Evolutionary conservation across 768 basidiomycete species (phyloP).

Genomic region (Mycena crocata): DNA sequence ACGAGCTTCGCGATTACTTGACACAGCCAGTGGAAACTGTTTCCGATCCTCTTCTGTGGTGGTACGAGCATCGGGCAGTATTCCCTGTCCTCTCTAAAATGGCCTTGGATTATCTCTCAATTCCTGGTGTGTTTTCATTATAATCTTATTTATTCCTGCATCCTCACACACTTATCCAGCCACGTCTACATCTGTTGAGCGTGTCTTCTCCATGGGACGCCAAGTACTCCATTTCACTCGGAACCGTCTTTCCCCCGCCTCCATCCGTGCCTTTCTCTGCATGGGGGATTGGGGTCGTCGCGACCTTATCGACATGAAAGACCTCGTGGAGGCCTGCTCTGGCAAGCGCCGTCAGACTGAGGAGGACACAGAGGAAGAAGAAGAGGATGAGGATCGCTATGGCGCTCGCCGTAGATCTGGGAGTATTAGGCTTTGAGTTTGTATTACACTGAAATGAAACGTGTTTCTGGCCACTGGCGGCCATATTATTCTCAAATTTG

Average conservation of each 20-base stretch:
- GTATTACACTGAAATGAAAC: no score
- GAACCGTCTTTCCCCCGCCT: conserved; percentile 30
- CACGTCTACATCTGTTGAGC: conserved; percentile 35
- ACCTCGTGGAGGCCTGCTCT: conserved; percentile 9
- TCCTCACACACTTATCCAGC: conserved; percentile 3
- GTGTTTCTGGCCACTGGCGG: no score
- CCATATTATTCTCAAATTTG: no score
- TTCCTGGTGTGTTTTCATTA: conserved; percentile 30
- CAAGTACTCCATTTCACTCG: conserved; percentile 36
- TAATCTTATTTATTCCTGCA: neutral
- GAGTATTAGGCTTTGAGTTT: no score
- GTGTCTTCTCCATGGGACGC: conserved; percentile 34
- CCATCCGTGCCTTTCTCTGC: conserved; percentile 32
- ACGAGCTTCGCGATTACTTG: neutral
- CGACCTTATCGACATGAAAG: conserved; percentile 25
- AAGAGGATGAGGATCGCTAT: no score
- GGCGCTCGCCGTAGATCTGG: no score
- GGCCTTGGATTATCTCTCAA: conserved; percentile 36
- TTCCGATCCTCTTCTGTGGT: neutral
- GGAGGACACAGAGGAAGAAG: neutral
- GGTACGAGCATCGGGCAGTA: neutral
- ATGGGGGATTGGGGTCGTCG: conserved; percentile 35
- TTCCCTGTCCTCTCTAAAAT: conserved; percentile 32
- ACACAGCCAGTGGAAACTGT: neutral
- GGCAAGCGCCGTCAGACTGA: neutral